These are phyloP conservation scores for Baorangia bicolor DNA, from an alignment of 768 basidiomycete genomes.

Conservation along the genomic window DNA sequence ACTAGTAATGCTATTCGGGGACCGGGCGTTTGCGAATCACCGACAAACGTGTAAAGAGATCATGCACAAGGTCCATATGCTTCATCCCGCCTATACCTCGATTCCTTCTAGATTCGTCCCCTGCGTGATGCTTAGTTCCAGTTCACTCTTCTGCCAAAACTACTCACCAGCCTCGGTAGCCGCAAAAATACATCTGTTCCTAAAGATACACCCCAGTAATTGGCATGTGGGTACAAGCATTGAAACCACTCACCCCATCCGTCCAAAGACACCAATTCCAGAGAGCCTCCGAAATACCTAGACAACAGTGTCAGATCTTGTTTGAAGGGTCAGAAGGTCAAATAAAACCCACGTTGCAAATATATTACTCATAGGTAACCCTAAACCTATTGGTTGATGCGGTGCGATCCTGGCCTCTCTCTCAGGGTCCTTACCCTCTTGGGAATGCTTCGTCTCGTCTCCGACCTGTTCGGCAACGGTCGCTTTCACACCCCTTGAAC, in stretches of 20 bases:
- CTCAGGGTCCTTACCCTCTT: slow-evolving; percentile 37
- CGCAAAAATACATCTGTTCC: slow-evolving; percentile 83
- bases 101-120: slow-evolving; percentile 86
- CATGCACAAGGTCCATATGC: not conserved
- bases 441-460: slow-evolving; percentile 23
- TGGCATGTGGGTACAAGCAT: not conserved
- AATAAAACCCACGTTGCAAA: slow-evolving; percentile 65
- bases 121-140: slow-evolving; percentile 35
- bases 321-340: not conserved
- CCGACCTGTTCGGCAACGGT: slow-evolving; percentile 80
- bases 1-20: no score
- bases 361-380: slow-evolving; percentile 87
- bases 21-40: slow-evolving; percentile 3
- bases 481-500: slow-evolving; percentile 63
- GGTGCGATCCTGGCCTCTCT: slow-evolving; percentile 45
- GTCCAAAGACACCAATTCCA: slow-evolving; percentile 77
- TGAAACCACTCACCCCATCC: slow-evolving; percentile 67
- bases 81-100: slow-evolving; percentile 50
- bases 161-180: slow-evolving; percentile 72
- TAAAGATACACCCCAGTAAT: slow-evolving; percentile 27
- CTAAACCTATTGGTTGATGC: slow-evolving; percentile 74
- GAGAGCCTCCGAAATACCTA: slow-evolving; percentile 81
- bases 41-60: not conserved
- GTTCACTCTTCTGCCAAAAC: not conserved
- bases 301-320: not conserved